phyloP scores from a whole-genome alignment of 2,329 filamentous ascomycete genomes.

The Paraconiothyrium sp. region DNA sequence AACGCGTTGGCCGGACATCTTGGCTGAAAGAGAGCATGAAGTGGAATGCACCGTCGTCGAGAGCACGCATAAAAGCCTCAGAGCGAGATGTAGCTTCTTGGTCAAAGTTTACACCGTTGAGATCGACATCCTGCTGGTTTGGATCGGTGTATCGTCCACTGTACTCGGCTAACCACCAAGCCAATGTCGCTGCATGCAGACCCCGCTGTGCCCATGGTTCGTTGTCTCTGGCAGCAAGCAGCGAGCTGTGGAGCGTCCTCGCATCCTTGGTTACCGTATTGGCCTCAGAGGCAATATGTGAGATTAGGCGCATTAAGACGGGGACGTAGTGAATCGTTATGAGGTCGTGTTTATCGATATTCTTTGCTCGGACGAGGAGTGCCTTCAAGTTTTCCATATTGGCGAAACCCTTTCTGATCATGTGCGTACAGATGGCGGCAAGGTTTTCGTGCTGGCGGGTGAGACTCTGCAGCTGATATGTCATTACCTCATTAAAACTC shows the following conservation, averaged over 20 bases:
- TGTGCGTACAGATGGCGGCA: conserved; percentile 78
- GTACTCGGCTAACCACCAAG: conserved; percentile 94
- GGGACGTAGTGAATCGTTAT: conserved; percentile 83
- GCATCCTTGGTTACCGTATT: conserved; percentile 73
- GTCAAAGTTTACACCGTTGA: conserved; percentile 67
- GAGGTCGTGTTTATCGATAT: conserved; percentile 79
- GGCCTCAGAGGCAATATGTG: conserved; percentile 79
- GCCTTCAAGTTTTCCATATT: conserved; percentile 76
- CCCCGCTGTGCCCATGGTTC: conserved; percentile 76
- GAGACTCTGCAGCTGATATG: conserved; percentile 82
- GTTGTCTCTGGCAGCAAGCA: conserved; percentile 73
- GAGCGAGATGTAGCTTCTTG: conserved; percentile 75
- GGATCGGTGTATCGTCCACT: conserved; percentile 87
- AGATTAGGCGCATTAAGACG: conserved; percentile 78
- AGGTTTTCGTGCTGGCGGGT: conserved; percentile 90
- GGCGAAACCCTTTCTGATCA: conserved; percentile 79
- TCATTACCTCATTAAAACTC: conserved; percentile 79
- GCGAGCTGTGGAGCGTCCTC: conserved; percentile 72
- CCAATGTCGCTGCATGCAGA: conserved; percentile 79
- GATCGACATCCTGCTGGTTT: conserved; percentile 61
- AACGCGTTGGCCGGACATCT: conserved; percentile 81
- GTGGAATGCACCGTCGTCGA: conserved; percentile 91
- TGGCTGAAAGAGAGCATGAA: conserved; percentile 87
- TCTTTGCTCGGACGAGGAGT: conserved; percentile 74
- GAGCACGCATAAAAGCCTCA: conserved; percentile 75